A percentile compares a stretch with the other conserved stretches of the same genome.
These are phyloP conservation scores for Kodamaea arcana DNA, from an alignment of 1,139 yeast species.

Conservation along the genomic window DNA sequence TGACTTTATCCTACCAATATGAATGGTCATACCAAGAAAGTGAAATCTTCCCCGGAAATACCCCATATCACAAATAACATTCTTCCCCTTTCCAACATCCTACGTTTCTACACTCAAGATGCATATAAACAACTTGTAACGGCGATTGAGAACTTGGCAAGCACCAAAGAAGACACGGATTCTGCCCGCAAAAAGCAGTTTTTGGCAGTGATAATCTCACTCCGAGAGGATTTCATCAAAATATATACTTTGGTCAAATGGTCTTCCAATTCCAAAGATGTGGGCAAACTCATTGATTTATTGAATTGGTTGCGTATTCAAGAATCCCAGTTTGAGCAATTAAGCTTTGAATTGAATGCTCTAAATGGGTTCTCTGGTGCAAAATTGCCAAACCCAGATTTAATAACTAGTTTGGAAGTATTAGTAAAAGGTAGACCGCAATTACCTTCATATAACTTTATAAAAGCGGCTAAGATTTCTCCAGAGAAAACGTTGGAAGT, in stretches of 20 bases:
- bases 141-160: constrained; percentile 52
- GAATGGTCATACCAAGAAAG: neutral
- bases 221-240: constrained; percentile 80
- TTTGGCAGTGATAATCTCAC: constrained; percentile 59
- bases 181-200: constrained; percentile 62
- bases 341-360: constrained; percentile 47
- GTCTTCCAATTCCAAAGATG: constrained; percentile 70
- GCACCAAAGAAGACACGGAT: constrained; percentile 46
- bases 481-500: constrained; percentile 59
- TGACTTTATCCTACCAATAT: too few relatives aligned
- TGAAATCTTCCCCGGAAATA: constrained; percentile 37
- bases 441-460: constrained; percentile 61
- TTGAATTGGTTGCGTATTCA: constrained; percentile 78
- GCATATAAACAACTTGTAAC: constrained; percentile 63
- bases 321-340: constrained; percentile 68
- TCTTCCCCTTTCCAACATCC: constrained; percentile 55
- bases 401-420: constrained; percentile 83
- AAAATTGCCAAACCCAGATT: constrained; percentile 83
- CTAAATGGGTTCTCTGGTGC: constrained; percentile 74
- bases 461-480: constrained; percentile 49
- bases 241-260: constrained; percentile 83
- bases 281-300: constrained; percentile 73
- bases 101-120: constrained; percentile 58
- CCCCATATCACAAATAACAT: constrained; percentile 78
- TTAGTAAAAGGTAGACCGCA: constrained; percentile 74